These are phyloP conservation scores for Akanthomyces lecanii DNA, from an alignment of 2,329 filamentous ascomycete species.

Conservation along the genomic window DNA sequence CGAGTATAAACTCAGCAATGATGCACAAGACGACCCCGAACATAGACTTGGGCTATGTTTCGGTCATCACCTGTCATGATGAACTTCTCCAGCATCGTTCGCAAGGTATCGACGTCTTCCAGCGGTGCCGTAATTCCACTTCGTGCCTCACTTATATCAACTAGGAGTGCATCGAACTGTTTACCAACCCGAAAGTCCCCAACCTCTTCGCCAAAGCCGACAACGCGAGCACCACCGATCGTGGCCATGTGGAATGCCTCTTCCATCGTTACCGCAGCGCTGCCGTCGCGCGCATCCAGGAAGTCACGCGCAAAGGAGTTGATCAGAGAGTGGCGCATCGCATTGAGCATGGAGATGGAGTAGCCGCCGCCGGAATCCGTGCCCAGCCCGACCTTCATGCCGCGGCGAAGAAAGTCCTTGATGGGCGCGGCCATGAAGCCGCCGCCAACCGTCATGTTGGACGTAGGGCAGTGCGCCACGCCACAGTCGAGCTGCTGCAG, in stretches of 20 bases:
- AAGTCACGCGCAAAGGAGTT: conserved; percentile 46
- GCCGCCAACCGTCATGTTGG: conserved; percentile 59
- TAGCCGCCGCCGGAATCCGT: conserved; percentile 63
- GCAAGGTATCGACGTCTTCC: conserved; percentile 44
- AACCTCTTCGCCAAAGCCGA: conserved; percentile 48
- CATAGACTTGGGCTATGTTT: conserved; percentile 54
- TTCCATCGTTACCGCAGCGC: conserved; percentile 40
- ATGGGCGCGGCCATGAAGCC: conserved; percentile 61
- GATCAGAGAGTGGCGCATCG: conserved; percentile 56
- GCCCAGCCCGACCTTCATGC: conserved; percentile 62
- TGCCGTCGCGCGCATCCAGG: conserved; percentile 35
- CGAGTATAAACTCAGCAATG: not conserved
- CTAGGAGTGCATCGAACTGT: conserved; percentile 56
- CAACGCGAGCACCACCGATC: conserved; percentile 55
- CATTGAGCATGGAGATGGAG: conserved; percentile 54
- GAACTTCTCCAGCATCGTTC: conserved; percentile 57
- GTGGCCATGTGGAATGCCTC: conserved; percentile 60
- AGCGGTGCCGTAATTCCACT: conserved; percentile 48
- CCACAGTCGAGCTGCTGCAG: conserved; percentile 49
- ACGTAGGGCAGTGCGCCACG: conserved; percentile 60
- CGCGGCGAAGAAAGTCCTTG: conserved; percentile 50
- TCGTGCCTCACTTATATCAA: conserved; percentile 35
- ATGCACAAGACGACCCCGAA: conserved; percentile 38
- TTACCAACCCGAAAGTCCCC: conserved; percentile 57
- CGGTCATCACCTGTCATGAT: conserved; percentile 63